Percentiles rank a stretch among this genome's conserved stretches.
Evolutionary conservation across 2,329 filamentous ascomycete species (phyloP).

Genomic region (Aspergillus neoniger): DNA sequence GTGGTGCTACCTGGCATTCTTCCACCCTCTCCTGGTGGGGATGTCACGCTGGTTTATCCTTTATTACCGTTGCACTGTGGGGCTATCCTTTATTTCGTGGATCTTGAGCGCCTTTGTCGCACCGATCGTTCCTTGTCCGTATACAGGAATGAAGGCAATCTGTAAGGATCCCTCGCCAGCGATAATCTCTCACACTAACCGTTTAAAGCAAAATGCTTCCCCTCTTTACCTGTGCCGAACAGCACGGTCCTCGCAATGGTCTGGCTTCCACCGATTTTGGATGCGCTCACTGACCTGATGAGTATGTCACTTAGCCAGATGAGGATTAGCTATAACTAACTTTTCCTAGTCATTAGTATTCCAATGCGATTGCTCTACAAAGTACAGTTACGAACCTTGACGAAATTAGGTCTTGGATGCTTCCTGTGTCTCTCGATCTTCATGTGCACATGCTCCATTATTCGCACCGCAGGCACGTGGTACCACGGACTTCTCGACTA

Average conservation of each 20-base stretch:
- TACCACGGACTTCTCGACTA: slow-evolving; percentile 1
- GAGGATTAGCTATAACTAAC: neutral
- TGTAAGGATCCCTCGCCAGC: neutral
- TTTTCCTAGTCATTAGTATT: neutral
- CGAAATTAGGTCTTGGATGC: neutral
- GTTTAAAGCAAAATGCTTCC: neutral
- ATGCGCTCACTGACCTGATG: neutral
- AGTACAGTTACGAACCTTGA: neutral
- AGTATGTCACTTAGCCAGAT: neutral
- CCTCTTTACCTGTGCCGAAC: neutral
- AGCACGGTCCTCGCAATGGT: neutral
- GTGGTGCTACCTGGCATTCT: slow-evolving; percentile 5
- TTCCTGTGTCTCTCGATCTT: slow-evolving; percentile 2
- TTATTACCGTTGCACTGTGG: neutral
- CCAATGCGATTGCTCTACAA: slow-evolving; percentile 1
- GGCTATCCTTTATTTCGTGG: neutral
- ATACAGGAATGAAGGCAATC: neutral
- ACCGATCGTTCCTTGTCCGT: neutral
- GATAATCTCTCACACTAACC: neutral
- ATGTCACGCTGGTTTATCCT: neutral
- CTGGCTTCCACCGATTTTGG: neutral
- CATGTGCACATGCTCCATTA: slow-evolving; percentile 4
- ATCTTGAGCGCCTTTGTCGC: neutral
- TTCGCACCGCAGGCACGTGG: slow-evolving; percentile 1
- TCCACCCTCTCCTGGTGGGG: neutral